These are phyloP conservation scores for Stromatinia cepivora DNA, from an alignment of 2,329 filamentous ascomycete genomes.

Conservation along the genomic window DNA sequence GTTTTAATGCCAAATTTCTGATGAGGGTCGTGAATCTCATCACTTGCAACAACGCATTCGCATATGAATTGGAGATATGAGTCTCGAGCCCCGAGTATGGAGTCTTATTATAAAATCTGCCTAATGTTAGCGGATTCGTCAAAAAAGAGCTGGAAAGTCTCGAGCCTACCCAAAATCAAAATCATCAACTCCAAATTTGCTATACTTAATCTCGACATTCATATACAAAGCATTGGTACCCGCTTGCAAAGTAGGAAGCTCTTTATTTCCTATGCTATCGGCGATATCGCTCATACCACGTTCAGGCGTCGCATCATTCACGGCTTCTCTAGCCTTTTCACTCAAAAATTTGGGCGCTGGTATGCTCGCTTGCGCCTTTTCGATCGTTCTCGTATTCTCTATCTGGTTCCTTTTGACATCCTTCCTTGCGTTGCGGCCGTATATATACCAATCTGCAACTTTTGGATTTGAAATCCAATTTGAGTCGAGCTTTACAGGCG, in stretches of 20 bases:
- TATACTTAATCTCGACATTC: conserved; percentile 97
- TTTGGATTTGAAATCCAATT: conserved; percentile 69
- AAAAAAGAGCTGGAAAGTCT: conserved; percentile 6
- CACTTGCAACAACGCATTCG: conserved; percentile 87
- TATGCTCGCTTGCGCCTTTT: conserved; percentile 60
- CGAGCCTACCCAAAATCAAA: conserved; percentile 84
- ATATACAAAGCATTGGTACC: conserved; percentile 88
- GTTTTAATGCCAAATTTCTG: conserved; percentile 83
- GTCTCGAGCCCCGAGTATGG: conserved; percentile 89
- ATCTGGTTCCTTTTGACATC: conserved; percentile 75
- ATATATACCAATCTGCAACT: conserved; percentile 72
- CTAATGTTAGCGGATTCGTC: conserved; percentile 27
- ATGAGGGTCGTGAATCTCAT: conserved; percentile 87
- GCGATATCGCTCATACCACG: conserved; percentile 54
- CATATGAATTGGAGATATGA: conserved; percentile 95
- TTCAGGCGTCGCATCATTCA: conserved; percentile 48
- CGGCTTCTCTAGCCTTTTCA: conserved; percentile 77
- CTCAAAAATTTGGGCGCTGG: conserved; percentile 90
- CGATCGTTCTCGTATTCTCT: conserved; percentile 68
- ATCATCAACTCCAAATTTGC: conserved; percentile 98
- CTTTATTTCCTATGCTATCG: conserved; percentile 65
- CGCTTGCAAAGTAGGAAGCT: conserved; percentile 72
- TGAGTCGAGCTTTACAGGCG: conserved; percentile 72
- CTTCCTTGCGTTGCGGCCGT: conserved; percentile 71
- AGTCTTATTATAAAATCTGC: conserved; percentile 91